Base-by-base conservation (phyloP, 2,329 filamentous ascomycete genomes). In the Talaromyces amestolkiae region DNA sequence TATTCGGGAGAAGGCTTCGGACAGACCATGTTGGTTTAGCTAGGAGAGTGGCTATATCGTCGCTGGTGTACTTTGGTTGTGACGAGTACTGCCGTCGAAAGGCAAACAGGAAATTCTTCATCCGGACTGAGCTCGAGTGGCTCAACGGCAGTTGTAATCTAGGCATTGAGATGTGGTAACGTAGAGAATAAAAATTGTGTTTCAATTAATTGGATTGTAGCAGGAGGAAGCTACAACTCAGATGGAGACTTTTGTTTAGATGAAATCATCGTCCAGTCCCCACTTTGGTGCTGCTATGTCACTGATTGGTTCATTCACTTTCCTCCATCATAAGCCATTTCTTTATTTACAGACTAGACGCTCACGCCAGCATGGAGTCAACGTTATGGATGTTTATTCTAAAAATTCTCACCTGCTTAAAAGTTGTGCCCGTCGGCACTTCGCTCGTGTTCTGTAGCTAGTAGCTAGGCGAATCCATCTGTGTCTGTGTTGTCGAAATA, bases 11-110 rank as follows among this genome's bases (percentile, higher is more conserved):
- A 5, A 97, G 87, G 9, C 90, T 89, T 39, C 86, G 82, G 69
- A 96, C 89, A 54, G 93, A 97, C 93, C 93, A 97, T 58, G 86
- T 89, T 24, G 93, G 92, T 66, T 85, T 84, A 17, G 86, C 84
- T 63, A 94, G 86, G 63, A 90, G 81, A 1, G 71, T 71, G n/a
- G 78, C 75, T 58, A 78, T 72, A 62, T 76, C 71, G 39, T 67
- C 62, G 65, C 68, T 67, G 1, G 62, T 61, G n/a, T 39, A 43
- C 43, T 65, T 64, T n/a, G 43, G 64, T 37, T 19, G 43, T 27
- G 65, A 61, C 39, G 65, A 64, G 35, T 67, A 67, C 17, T 15
- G 41, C 22, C 65, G 65, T 43, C n/a, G 37, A 41, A 22, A 17
- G 9, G 47, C 39, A 60, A 24, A 22, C 11, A 63, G 59, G 2